phyloP scores from a whole-genome alignment of 345 rosid species.

The Schrenkiella parvula region DNA sequence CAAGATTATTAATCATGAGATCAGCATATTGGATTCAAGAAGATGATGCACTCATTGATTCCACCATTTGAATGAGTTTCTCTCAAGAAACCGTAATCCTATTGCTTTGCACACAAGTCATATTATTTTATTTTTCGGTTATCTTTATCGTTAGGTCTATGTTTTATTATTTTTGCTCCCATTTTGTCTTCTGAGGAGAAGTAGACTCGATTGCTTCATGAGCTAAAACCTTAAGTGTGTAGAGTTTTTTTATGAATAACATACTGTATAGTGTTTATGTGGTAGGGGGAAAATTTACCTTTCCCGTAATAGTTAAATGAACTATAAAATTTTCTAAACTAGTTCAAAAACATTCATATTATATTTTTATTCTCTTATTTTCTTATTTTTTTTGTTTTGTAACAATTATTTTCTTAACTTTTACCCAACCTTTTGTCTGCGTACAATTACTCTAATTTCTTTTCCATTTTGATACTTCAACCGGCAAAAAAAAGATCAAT shows the following conservation, averaged over 20 bases:
- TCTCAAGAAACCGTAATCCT: conserved; percentile 35
- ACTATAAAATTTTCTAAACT: too few species aligned
- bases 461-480: too few species aligned
- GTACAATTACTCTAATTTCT: too few species aligned
- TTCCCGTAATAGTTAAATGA: too few species aligned
- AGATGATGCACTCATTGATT: conserved; percentile 34
- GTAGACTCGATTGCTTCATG: not conserved
- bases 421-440: too few species aligned
- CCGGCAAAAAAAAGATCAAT: too few species aligned
- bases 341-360: too few species aligned
- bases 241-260: not conserved
- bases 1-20: conserved; percentile 25
- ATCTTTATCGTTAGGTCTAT: not conserved
- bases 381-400: too few species aligned
- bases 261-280: too few species aligned
- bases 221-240: conserved; percentile 1
- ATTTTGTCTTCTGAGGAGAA: not conserved
- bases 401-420: too few species aligned
- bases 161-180: not conserved
- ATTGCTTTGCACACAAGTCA: conserved; percentile 32
- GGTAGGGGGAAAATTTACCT: too few species aligned
- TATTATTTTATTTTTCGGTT: not conserved
- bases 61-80: conserved; percentile 34
- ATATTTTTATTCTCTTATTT: too few species aligned
- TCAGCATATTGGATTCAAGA: conserved; percentile 17